Base-by-base conservation (phyloP, 768 basidiomycete genomes). In the Mycena indigotica region DNA sequence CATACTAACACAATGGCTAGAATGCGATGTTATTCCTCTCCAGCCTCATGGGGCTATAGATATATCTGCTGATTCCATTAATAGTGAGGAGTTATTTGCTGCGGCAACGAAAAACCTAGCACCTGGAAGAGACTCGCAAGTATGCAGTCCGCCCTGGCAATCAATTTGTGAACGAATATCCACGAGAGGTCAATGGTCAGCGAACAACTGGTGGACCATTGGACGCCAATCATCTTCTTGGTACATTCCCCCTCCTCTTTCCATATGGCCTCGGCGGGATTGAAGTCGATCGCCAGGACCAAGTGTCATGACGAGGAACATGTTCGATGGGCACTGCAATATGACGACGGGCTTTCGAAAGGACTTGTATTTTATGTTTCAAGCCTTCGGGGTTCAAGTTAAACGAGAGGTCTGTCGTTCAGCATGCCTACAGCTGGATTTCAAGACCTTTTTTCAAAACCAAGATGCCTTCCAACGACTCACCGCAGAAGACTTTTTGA, bases 191-290 rank as follows among this genome's bases (percentile, higher is more conserved):
- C 12, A n/a, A 38, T n/a, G n/a, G n/a, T 10, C 12, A 38, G 35
- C 10, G 35, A n/a, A 38, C 35, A 10, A n/a, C 10, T n/a, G 35
- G 35, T 2, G 65, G 53, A 2, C 50, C 52, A 39, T 17, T 13
- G 16, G 16, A 39, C 10, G 12, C 35, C 17, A 51, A 54, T n/a
- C 56, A 53, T 44, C 30, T 59, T 3, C 40, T 65, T 10, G 55
- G 25, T 10, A 40, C 58, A 17, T 70, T 65, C 44, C 67, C 65
- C 1, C 5, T n/a, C 16, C 51, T 70, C 17, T 70, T 63, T 50
- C 67, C 69, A n/a, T 72, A 66, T 59, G 70, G 70, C 1, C 19
- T 30, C 19, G 68, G 70, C 0, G 68, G 70, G 1, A 60, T 69
- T 44, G 70, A 72, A 32, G 38, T 16, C 1, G n/a, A 19, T 13